Evolutionary conservation across 2,329 filamentous ascomycete species (phyloP).

Genomic region (Colletotrichum sidae): DNA sequence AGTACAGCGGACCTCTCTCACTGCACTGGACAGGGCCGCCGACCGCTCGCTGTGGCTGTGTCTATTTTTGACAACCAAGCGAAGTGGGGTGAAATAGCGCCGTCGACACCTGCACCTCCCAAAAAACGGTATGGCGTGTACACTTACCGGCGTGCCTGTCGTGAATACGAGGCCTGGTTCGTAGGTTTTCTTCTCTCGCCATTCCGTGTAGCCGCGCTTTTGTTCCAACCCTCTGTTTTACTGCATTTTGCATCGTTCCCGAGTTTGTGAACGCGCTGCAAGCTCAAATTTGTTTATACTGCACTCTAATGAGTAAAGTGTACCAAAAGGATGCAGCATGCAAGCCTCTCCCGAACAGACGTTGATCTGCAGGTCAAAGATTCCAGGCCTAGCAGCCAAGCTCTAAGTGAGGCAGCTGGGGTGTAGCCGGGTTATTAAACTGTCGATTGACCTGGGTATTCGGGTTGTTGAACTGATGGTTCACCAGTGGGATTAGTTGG

Average conservation of each 20-base stretch:
- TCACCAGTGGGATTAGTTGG: no score
- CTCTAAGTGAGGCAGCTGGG: no score
- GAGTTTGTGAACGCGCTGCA: no score
- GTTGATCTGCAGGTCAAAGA: slow-evolving; percentile 8
- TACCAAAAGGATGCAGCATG: neutral
- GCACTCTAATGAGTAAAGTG: no score
- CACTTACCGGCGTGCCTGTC: no score
- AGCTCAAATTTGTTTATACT: no score
- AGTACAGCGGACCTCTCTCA: neutral
- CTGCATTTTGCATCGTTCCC: neutral
- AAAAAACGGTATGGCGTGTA: neutral
- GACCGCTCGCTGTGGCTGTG: slow-evolving; percentile 28
- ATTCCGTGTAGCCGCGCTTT: neutral
- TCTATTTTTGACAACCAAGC: slow-evolving; percentile 32
- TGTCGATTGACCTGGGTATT: no score
- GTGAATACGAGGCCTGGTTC: no score
- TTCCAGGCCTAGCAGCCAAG: slow-evolving; percentile 14
- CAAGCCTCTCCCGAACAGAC: neutral
- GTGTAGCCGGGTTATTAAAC: no score
- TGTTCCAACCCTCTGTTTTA: neutral
- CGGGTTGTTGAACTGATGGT: no score
- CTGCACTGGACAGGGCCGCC: slow-evolving; percentile 17
- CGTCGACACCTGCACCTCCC: neutral
- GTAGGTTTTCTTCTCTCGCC: neutral
- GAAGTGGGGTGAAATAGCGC: neutral